Evolutionary conservation across 495 filamentous ascomycete species (phyloP).

Genomic region (Lasiosphaeriaceae sp.): DNA sequence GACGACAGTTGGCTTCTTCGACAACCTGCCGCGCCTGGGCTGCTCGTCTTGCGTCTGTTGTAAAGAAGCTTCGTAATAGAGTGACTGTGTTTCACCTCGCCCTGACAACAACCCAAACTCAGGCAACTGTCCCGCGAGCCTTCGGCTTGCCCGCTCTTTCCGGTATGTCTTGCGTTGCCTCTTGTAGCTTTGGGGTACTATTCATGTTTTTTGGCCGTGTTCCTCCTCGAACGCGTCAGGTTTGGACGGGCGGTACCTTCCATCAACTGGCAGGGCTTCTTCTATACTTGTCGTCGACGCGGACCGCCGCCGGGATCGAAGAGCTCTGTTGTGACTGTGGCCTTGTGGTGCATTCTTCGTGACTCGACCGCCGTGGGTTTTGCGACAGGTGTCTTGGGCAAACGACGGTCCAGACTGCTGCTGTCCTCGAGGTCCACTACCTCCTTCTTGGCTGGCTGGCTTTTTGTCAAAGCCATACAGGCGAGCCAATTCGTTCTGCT

Average conservation of each 20-base stretch:
- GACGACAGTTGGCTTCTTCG: too few species aligned
- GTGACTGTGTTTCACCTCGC: slow-evolving; percentile 15
- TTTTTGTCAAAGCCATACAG: not conserved
- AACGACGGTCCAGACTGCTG: slow-evolving; percentile 3
- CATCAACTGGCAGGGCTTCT: slow-evolving; percentile 6
- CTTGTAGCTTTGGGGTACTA: slow-evolving; percentile 7
- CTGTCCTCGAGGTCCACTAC: not conserved
- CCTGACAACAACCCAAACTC: slow-evolving; percentile 19
- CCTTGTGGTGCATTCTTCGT: slow-evolving; percentile 9
- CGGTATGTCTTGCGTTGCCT: slow-evolving; percentile 9
- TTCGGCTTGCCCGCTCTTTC: slow-evolving; percentile 15
- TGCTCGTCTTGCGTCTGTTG: slow-evolving; percentile 7
- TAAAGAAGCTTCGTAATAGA: not conserved
- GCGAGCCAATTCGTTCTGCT: slow-evolving; percentile 3
- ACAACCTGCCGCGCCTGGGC: slow-evolving; percentile 4
- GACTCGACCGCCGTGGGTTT: slow-evolving; percentile 7
- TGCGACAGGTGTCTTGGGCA: slow-evolving; percentile 2
- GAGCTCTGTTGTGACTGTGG: slow-evolving; percentile 2
- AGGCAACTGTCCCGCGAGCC: slow-evolving; percentile 12
- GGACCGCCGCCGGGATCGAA: slow-evolving; percentile 7
- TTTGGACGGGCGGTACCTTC: not conserved
- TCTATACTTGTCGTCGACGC: slow-evolving; percentile 3
- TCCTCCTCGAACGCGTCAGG: slow-evolving; percentile 9
- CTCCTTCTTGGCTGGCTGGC: slow-evolving; percentile 3
- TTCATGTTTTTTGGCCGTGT: slow-evolving; percentile 4